Conservation (phyloP, 179 eudicot species). For the Corrigiola litoralis region DNA sequence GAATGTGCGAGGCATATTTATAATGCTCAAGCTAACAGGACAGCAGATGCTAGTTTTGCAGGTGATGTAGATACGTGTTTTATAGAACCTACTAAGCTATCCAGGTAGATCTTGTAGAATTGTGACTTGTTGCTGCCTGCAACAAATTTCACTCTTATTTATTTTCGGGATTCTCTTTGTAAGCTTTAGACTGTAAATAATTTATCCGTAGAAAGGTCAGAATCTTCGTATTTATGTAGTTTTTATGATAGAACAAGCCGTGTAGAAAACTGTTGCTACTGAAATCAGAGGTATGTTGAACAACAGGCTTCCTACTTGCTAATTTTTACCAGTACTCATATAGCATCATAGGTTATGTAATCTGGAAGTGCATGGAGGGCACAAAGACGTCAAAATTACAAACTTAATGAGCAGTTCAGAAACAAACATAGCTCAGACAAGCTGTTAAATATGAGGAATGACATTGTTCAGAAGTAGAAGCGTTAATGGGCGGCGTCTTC, state of each 20-base stretch:
- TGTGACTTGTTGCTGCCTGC: conserved; percentile 21
- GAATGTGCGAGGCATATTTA: neutral
- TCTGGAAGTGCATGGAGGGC: conserved; percentile 14
- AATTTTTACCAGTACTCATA: neutral
- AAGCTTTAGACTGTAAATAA: conserved; percentile 6
- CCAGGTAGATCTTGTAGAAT: neutral
- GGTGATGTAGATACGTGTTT: no score
- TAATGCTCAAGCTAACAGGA: neutral
- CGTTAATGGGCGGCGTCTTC: conserved; percentile 54
- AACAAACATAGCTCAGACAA: conserved; percentile 14
- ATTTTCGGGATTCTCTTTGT: neutral
- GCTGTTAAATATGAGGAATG: neutral
- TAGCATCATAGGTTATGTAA: conserved; percentile 1
- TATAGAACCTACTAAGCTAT: no score
- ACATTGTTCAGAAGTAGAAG: neutral
- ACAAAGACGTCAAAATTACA: conserved; percentile 15
- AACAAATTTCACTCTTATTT: neutral
- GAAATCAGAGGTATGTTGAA: neutral
- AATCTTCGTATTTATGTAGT: neutral
- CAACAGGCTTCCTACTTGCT: neutral
- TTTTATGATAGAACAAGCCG: neutral
- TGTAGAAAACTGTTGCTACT: neutral
- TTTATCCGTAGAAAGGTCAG: neutral
- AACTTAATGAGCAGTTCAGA: conserved; percentile 6
- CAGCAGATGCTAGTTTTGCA: neutral